Evolutionary conservation across 176 grass and related monocot genomes (phyloP).

Genomic region (Musa beccarii): DNA sequence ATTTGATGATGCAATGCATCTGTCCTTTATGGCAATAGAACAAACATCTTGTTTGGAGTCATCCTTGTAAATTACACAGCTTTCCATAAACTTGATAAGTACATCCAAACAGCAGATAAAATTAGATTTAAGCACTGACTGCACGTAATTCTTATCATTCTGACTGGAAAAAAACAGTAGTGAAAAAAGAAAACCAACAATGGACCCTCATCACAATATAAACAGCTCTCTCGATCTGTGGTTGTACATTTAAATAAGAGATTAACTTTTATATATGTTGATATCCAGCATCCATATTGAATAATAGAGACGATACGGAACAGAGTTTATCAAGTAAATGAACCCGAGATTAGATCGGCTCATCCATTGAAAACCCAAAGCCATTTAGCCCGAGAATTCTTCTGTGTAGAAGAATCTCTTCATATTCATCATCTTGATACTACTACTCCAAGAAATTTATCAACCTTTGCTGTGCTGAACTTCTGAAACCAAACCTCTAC

Average conservation of each 20-base stretch:
- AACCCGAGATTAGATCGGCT: neutral
- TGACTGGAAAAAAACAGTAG: no score
- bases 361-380: no score
- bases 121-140: no score
- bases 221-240: neutral
- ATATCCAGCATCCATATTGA: neutral
- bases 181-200: neutral
- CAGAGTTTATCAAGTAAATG: neutral
- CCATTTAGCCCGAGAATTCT: neutral
- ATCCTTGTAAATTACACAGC: neutral
- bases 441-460: no score
- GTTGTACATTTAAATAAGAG: neutral
- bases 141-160: no score
- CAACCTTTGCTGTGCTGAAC: neutral
- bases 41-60: neutral
- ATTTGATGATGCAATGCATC: no score
- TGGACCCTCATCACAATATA: neutral
- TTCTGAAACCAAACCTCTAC: neutral
- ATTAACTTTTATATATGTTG: neutral
- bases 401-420: neutral
- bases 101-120: no score
- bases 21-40: neutral
- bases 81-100: neutral
- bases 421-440: neutral
- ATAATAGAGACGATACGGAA: neutral